phyloP scores from a whole-genome alignment of 83 land plant genomes.

The Thuja plicata region DNA sequence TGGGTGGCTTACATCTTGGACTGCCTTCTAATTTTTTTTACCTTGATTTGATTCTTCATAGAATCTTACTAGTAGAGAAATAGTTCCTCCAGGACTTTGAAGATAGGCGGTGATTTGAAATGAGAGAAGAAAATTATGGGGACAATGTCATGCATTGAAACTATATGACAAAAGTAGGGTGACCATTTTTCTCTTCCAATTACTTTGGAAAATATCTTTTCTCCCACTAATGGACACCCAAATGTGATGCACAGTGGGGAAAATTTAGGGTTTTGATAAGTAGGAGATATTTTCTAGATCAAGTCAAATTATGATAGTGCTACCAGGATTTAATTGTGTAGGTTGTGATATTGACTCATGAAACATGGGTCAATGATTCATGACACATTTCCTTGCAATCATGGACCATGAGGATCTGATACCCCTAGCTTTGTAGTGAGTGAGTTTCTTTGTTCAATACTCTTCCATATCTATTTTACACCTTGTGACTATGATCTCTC shows the following conservation, averaged over 20 bases:
- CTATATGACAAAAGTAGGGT: slow-evolving; percentile 23
- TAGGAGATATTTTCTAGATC: no score
- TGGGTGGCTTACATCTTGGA: background rate
- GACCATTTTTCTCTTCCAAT: slow-evolving; percentile 48
- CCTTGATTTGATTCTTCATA: background rate
- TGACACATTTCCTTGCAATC: no score
- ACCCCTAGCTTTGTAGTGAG: no score
- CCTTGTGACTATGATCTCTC: no score
- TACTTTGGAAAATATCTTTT: slow-evolving; percentile 38
- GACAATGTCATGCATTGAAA: slow-evolving; percentile 36
- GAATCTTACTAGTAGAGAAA: slow-evolving; percentile 15
- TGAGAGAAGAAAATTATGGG: slow-evolving; percentile 34
- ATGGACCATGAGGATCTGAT: no score
- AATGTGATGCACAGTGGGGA: slow-evolving; percentile 45
- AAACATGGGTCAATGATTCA: no score
- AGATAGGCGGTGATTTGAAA: slow-evolving; percentile 7
- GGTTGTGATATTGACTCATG: no score
- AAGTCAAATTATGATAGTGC: no score
- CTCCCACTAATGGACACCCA: slow-evolving; percentile 58
- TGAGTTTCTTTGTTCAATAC: no score
- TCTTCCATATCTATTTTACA: no score
- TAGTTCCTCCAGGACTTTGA: slow-evolving; percentile 22
- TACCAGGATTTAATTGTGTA: no score
- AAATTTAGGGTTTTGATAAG: background rate
- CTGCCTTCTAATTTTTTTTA: background rate